Evolutionary conservation across 441 rosid species (phyloP).

Genomic region (Adansonia grandidieri): DNA sequence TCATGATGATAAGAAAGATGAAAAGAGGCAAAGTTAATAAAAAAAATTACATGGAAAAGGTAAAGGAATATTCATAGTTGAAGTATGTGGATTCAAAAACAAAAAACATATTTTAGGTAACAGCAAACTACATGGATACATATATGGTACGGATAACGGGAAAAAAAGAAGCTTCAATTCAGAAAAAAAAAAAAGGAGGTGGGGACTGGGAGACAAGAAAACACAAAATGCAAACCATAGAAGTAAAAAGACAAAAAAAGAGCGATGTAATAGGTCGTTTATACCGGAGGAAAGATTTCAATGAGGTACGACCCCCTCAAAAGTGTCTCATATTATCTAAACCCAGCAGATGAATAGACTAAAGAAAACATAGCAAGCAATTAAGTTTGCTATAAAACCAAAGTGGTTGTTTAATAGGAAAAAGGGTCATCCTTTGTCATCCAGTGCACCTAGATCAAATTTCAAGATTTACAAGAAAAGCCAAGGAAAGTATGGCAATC

Average conservation of each 20-base stretch:
- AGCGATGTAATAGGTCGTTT: background rate
- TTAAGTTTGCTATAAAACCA: background rate
- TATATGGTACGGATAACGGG: background rate
- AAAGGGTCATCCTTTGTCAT: background rate
- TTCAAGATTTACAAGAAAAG: slow-evolving; percentile 7
- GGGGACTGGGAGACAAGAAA: background rate
- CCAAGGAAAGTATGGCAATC: background rate
- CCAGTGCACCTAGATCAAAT: background rate
- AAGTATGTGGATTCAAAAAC: background rate
- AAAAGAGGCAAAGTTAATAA: background rate
- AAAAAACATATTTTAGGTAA: background rate
- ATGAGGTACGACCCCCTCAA: background rate
- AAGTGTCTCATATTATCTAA: slow-evolving; percentile 5
- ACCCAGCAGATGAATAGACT: background rate
- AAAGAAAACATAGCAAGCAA: background rate
- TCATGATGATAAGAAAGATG: background rate
- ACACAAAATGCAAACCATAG: background rate
- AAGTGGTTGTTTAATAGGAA: background rate
- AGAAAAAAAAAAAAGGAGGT: background rate
- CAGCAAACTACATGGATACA: background rate
- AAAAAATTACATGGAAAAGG: background rate
- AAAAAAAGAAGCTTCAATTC: background rate
- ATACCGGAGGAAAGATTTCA: background rate
- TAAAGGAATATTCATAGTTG: background rate
- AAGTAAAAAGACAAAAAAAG: slow-evolving; percentile 6